Evolutionary conservation across 768 basidiomycete species (phyloP).

Genomic region (Tulasnella sp.): DNA sequence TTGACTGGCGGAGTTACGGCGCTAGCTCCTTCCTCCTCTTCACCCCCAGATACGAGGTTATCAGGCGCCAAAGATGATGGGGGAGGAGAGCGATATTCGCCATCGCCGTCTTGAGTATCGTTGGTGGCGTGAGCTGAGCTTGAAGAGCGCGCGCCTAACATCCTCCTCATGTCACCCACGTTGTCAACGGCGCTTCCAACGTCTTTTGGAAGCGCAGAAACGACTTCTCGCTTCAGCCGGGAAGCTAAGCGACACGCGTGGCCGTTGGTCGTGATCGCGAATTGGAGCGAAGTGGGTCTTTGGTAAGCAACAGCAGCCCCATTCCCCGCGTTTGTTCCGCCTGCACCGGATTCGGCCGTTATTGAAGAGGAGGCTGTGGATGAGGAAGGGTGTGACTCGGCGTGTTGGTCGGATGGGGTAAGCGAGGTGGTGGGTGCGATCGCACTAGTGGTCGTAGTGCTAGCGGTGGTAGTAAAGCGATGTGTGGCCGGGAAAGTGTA

Average conservation of each 20-base stretch:
- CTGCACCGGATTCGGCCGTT: constrained; percentile 42
- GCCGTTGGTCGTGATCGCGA: constrained; percentile 88
- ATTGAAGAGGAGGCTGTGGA: neutral
- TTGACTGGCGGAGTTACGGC: constrained; percentile 38
- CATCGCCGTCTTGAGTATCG: neutral
- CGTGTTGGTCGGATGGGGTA: constrained; percentile 13
- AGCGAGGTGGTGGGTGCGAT: constrained; percentile 1
- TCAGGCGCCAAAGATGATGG: constrained; percentile 30
- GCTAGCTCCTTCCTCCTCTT: constrained; percentile 35
- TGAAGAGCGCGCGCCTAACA: constrained; percentile 34
- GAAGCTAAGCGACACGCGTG: constrained; percentile 82
- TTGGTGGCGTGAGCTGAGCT: neutral
- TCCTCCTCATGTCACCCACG: constrained; percentile 62
- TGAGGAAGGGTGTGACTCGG: neutral
- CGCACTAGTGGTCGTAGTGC: constrained; percentile 13
- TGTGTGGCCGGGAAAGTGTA: constrained; percentile 85
- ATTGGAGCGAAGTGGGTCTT: constrained; percentile 40
- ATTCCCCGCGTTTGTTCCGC: constrained; percentile 37
- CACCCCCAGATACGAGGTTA: constrained; percentile 43
- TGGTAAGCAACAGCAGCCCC: constrained; percentile 46
- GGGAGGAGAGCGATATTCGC: constrained; percentile 19
- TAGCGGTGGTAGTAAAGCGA: constrained; percentile 58
- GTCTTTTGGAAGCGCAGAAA: constrained; percentile 65
- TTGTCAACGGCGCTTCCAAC: constrained; percentile 71
- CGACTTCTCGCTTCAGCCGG: constrained; percentile 77